Evolutionary conservation across 768 basidiomycete genomes (phyloP).

Genomic region (Auriscalpium orientale): DNA sequence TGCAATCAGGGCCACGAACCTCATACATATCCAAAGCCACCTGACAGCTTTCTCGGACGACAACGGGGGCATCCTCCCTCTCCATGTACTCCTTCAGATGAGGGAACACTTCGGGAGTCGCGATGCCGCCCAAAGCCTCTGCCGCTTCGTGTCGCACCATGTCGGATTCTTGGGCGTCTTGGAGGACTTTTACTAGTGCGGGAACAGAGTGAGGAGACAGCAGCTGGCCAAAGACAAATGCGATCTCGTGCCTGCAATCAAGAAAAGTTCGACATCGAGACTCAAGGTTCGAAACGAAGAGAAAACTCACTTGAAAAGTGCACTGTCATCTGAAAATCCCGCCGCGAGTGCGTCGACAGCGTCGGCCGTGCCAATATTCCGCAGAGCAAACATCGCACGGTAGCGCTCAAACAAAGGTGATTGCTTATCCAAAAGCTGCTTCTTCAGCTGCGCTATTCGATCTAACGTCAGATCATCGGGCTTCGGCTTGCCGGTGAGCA

Average conservation of each 20-base stretch:
- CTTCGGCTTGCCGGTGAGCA: constrained; percentile 47
- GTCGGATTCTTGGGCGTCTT: constrained; percentile 66
- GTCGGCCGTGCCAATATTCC: constrained; percentile 80
- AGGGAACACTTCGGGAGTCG: constrained; percentile 83
- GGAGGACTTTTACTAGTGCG: constrained; percentile 71
- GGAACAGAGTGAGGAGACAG: constrained; percentile 85
- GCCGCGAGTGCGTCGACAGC: constrained; percentile 88
- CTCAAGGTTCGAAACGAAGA: neutral
- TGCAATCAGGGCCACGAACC: constrained; percentile 34
- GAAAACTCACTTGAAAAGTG: constrained; percentile 77
- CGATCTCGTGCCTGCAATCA: constrained; percentile 80
- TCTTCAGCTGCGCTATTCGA: constrained; percentile 47
- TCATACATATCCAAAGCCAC: constrained; percentile 98
- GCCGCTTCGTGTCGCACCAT: constrained; percentile 99
- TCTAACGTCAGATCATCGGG: constrained; percentile 41
- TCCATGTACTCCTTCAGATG: constrained; percentile 80
- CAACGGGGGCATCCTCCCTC: constrained; percentile 71
- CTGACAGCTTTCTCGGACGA: constrained; percentile 93
- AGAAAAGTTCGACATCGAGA: neutral
- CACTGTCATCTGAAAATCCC: constrained; percentile 85
- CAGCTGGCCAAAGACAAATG: constrained; percentile 96
- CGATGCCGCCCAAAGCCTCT: constrained; percentile 97
- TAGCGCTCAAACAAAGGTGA: constrained; percentile 87
- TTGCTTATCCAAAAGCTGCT: constrained; percentile 54
- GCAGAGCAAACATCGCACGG: constrained; percentile 95